phyloP scores from a whole-genome alignment of 345 rosid genomes.

The Lepidium didymum region DNA sequence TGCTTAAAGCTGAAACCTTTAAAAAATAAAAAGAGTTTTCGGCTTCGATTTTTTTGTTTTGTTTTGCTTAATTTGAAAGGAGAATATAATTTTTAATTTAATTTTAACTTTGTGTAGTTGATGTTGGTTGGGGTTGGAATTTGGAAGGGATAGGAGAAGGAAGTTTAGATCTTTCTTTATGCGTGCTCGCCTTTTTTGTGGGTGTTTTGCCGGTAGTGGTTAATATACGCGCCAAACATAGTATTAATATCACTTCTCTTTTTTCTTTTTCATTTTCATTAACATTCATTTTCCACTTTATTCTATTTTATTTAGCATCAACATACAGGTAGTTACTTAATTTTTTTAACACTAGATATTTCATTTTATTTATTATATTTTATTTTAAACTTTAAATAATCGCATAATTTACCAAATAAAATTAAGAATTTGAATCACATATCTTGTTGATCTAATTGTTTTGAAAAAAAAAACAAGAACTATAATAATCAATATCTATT shows the following conservation, averaged over 20 bases:
- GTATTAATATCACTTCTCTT: constrained; percentile 25
- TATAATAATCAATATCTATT: background rate
- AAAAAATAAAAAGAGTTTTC: background rate
- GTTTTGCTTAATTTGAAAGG: constrained; percentile 1
- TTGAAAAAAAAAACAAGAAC: background rate
- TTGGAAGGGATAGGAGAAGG: constrained; percentile 7
- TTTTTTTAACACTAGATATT: too few species aligned
- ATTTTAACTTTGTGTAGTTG: background rate
- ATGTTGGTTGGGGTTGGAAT: background rate
- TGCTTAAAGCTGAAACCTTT: background rate
- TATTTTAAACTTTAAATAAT: too few species aligned
- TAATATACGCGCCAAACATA: constrained; percentile 64
- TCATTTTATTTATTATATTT: too few species aligned
- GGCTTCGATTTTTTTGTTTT: background rate
- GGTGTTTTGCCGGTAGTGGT: constrained; percentile 33
- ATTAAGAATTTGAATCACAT: too few species aligned
- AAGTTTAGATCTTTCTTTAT: constrained; percentile 35
- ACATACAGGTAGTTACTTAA: too few species aligned
- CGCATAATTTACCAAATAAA: too few species aligned
- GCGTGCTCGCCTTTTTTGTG: constrained; percentile 25
- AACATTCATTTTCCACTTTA: too few species aligned
- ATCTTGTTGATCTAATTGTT: background rate
- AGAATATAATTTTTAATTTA: constrained; percentile 12
- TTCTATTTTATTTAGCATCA: too few species aligned
- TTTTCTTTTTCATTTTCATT: too few species aligned